These are phyloP conservation scores for Hypholoma sublateritium DNA, from an alignment of 768 basidiomycete genomes.

Conservation along the genomic window DNA sequence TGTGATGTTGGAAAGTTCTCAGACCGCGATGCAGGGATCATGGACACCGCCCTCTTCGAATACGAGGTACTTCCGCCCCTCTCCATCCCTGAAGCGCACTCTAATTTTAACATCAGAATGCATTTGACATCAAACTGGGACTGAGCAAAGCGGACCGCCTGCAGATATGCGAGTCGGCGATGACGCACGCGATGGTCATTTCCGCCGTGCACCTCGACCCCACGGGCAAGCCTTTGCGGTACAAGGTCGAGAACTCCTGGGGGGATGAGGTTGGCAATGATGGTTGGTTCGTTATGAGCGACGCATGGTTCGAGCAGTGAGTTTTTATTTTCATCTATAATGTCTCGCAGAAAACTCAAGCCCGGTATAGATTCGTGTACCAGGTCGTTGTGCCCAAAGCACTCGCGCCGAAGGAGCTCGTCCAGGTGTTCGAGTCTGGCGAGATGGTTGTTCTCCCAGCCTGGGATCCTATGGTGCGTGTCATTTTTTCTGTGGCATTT, in stretches of 20 bases:
- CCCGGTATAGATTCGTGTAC: conserved; percentile 69
- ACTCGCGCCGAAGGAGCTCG: conserved; percentile 78
- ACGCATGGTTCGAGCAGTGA: conserved; percentile 89
- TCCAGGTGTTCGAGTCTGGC: conserved; percentile 73
- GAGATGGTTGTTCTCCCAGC: conserved; percentile 71
- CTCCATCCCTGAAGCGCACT: background rate
- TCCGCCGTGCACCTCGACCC: conserved; percentile 85
- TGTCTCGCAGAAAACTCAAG: background rate
- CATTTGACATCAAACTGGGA: conserved; percentile 79
- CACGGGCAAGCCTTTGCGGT: conserved; percentile 76
- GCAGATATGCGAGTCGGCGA: conserved; percentile 77
- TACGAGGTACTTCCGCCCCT: conserved; percentile 55
- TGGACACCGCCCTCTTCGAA: conserved; percentile 83
- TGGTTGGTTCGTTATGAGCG: conserved; percentile 92
- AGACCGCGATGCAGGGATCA: conserved; percentile 68
- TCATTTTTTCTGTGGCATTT: background rate
- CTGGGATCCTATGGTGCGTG: conserved; percentile 88
- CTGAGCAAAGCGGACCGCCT: conserved; percentile 87
- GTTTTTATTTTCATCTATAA: conserved; percentile 23
- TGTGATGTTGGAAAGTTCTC: conserved; percentile 94
- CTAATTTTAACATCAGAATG: conserved; percentile 43
- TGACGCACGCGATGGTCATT: conserved; percentile 98
- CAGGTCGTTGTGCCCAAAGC: conserved; percentile 88
- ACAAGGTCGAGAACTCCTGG: conserved; percentile 98
- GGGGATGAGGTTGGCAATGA: conserved; percentile 73